These are phyloP conservation scores for Diutina catenulata DNA, from an alignment of 1,139 yeast genomes.

Conservation along the genomic window DNA sequence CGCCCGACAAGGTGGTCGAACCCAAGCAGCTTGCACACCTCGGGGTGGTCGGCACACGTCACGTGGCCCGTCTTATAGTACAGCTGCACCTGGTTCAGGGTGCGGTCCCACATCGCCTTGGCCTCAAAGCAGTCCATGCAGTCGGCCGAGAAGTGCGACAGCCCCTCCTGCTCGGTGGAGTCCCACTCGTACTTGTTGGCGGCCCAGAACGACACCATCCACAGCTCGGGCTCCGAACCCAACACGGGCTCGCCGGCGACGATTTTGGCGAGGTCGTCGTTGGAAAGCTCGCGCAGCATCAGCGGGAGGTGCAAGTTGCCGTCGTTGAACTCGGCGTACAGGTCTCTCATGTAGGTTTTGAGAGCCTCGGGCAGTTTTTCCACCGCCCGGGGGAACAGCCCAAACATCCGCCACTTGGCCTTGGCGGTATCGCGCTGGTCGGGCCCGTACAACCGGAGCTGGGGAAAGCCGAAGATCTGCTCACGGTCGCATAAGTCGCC, in stretches of 20 bases:
- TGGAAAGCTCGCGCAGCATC: conserved; percentile 20
- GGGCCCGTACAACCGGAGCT: conserved; percentile 50
- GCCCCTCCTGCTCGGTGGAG: conserved; percentile 9
- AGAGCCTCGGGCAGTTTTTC: conserved; percentile 38
- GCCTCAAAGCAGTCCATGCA: conserved; percentile 41
- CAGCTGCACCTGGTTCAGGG: conserved; percentile 36
- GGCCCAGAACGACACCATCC: conserved; percentile 56
- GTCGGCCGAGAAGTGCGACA: conserved; percentile 17
- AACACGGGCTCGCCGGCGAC: conserved; percentile 29
- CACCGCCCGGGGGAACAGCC: conserved; percentile 34
- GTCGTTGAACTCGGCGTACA: conserved; percentile 34
- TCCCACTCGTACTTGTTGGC: conserved; percentile 30
- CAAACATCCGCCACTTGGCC: background rate
- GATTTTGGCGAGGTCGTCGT: conserved; percentile 25
- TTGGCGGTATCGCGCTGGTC: conserved; percentile 9
- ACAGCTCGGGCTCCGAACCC: conserved; percentile 22
- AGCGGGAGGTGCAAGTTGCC: conserved; percentile 25
- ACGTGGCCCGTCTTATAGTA: conserved; percentile 44
- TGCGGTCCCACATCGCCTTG: conserved; percentile 44
- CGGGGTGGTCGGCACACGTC: conserved; percentile 40
- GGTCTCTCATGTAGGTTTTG: conserved; percentile 39
- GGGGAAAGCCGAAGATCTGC: conserved; percentile 44
- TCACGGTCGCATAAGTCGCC: conserved; percentile 65
- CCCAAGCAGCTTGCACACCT: conserved; percentile 41
- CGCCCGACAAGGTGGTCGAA: conserved; percentile 12